Conservation (phyloP, 768 basidiomycete species). For the Melanogaster broomeanus region DNA sequence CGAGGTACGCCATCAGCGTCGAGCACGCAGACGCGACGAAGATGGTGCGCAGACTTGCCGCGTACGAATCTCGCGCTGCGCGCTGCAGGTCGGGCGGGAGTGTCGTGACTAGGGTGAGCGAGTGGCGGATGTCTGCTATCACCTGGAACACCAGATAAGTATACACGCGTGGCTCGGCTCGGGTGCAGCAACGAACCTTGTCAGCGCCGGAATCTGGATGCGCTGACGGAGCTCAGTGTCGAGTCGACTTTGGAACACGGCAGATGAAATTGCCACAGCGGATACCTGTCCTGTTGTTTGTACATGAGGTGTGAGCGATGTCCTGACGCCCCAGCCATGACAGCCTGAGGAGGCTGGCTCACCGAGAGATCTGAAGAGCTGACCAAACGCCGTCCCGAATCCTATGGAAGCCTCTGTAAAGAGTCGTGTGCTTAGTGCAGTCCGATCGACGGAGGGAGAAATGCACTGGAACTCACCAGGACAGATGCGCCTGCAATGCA, state of each 20-base stretch:
- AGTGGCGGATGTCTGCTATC: constrained; percentile 19
- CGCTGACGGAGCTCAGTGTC: constrained; percentile 13
- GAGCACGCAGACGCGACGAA: constrained; percentile 21
- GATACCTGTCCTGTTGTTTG: constrained; percentile 20
- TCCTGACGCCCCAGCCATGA: background rate
- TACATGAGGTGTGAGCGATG: no score
- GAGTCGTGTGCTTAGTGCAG: background rate
- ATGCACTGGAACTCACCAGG: background rate
- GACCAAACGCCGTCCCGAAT: constrained; percentile 22
- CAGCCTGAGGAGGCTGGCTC: no score
- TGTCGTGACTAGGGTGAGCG: constrained; percentile 11
- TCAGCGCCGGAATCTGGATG: constrained; percentile 12
- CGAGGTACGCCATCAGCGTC: constrained; percentile 16
- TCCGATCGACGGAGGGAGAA: background rate
- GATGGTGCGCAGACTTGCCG: constrained; percentile 18
- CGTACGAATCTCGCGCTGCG: constrained; percentile 19
- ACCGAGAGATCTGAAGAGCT: constrained; percentile 24
- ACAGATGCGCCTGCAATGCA: constrained; percentile 13
- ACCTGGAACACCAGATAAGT: background rate
- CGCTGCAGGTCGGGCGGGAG: constrained; percentile 15
- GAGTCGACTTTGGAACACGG: constrained; percentile 22
- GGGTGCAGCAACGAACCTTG: constrained; percentile 3
- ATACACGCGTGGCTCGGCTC: constrained; percentile 2
- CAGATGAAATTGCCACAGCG: constrained; percentile 20
- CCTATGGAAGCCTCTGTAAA: constrained; percentile 4